These are phyloP conservation scores for Pseudogymnoascus sp. DNA, from an alignment of 2,329 filamentous ascomycete genomes.

Conservation along the genomic window DNA sequence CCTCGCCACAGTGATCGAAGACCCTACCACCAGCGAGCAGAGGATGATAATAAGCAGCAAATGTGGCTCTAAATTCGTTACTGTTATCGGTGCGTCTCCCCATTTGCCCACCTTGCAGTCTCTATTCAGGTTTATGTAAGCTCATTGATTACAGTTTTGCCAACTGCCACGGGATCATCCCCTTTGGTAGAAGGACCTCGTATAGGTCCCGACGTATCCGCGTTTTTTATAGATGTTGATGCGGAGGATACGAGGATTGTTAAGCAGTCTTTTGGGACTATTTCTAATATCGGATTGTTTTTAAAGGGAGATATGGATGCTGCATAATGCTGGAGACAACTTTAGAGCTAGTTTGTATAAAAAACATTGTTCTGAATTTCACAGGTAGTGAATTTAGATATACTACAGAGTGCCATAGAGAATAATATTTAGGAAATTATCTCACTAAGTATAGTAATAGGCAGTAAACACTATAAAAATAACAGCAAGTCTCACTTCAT, in stretches of 20 bases:
- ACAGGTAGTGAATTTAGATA: too few relatives aligned
- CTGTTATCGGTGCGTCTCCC: background rate
- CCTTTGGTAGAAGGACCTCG: constrained; percentile 1
- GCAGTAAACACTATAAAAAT: too few relatives aligned
- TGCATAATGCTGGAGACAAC: too few relatives aligned
- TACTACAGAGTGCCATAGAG: too few relatives aligned
- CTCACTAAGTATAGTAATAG: too few relatives aligned
- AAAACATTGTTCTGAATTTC: too few relatives aligned
- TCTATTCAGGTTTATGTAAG: background rate
- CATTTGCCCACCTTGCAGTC: too few relatives aligned
- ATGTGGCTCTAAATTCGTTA: constrained; percentile 12
- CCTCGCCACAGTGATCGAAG: constrained; percentile 5
- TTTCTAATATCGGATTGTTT: background rate
- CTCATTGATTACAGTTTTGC: background rate
- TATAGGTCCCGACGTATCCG: background rate
- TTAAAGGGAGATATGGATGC: background rate
- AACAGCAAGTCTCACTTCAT: too few relatives aligned
- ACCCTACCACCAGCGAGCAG: constrained; percentile 8
- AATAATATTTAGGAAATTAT: too few relatives aligned
- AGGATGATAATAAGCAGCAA: constrained; percentile 12
- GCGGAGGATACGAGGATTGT: background rate
- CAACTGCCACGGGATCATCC: background rate
- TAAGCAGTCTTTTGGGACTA: constrained; percentile 9
- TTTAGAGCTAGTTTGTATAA: too few relatives aligned
- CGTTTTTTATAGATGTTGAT: constrained; percentile 6